A percentile compares a stretch with the other conserved stretches of the same genome.
Evolutionary conservation across 345 rosid species (phyloP).

Genomic region (Ricinus communis): DNA sequence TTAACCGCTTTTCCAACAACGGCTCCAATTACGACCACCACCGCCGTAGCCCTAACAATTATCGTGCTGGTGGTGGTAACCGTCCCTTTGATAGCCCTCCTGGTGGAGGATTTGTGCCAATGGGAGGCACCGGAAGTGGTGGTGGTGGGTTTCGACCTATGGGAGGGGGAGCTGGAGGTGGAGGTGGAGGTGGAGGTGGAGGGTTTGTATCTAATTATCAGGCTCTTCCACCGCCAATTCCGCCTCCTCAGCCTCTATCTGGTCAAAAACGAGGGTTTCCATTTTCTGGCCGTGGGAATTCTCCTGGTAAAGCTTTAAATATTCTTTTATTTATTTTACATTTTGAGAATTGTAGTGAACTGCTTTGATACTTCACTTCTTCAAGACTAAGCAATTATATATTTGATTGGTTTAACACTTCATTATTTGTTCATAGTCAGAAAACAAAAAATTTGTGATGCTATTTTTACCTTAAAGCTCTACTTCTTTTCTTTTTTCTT

Average conservation of each 20-base stretch:
- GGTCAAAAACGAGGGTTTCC: conserved; percentile 70
- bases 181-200: conserved; percentile 30
- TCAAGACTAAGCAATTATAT: no score
- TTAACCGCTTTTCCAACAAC: conserved; percentile 27
- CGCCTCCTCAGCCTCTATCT: conserved; percentile 35
- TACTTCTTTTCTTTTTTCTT: neutral
- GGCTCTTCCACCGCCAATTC: conserved; percentile 23
- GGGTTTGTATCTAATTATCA: conserved; percentile 33
- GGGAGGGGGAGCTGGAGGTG: conserved; percentile 27
- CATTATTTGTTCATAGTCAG: neutral
- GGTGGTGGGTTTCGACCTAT: conserved; percentile 36
- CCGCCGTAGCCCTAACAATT: conserved; percentile 65
- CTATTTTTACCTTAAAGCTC: neutral
- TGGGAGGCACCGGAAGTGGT: conserved; percentile 32
- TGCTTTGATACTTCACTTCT: neutral
- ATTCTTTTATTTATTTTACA: no score
- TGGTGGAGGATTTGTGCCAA: conserved; percentile 36
- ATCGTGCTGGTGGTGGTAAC: conserved; percentile 43
- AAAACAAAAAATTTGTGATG: neutral
- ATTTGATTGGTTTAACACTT: no score
- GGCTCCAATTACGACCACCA: conserved; percentile 17
- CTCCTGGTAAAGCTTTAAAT: conserved; percentile 36
- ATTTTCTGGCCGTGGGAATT: conserved; percentile 45
- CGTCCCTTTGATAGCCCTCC: conserved; percentile 61
- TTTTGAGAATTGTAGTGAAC: no score